phyloP scores from a whole-genome alignment of 176 grass and related monocot genomes.

The Panicum miliaceum region DNA sequence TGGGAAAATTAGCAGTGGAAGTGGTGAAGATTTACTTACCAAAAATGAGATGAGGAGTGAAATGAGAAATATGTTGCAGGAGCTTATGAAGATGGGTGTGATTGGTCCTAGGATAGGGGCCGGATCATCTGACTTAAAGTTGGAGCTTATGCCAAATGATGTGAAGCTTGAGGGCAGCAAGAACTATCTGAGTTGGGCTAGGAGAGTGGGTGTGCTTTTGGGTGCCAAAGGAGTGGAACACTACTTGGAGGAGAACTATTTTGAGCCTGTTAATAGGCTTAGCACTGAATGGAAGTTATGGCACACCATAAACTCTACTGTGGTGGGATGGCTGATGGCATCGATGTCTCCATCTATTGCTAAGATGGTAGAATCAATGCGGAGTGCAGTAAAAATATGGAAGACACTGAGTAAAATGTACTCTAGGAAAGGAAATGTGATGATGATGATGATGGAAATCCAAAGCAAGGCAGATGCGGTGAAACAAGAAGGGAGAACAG shows the following conservation, averaged over 20 bases:
- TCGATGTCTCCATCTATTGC: background rate
- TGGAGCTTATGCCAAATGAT: no score
- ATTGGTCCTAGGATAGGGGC: no score
- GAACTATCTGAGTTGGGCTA: background rate
- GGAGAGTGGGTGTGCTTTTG: background rate
- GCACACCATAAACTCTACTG: background rate
- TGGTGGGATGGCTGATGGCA: background rate
- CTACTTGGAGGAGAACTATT: background rate
- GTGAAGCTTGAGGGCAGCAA: background rate
- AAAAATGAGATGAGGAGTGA: background rate
- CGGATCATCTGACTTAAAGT: no score
- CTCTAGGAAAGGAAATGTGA: background rate
- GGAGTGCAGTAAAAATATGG: background rate
- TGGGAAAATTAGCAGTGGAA: no score
- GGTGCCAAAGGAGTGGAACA: background rate
- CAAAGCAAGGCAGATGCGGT: background rate
- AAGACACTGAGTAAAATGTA: background rate
- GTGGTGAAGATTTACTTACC: background rate
- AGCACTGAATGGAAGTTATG: background rate
- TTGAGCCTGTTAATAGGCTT: background rate
- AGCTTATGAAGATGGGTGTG: no score
- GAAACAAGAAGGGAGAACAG: background rate
- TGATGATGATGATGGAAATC: conserved; percentile 2
- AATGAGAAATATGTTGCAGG: no score
- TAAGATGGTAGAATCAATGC: background rate